Conservation (phyloP, 164 flowering plant species). For the Macadamia integrifolia region DNA sequence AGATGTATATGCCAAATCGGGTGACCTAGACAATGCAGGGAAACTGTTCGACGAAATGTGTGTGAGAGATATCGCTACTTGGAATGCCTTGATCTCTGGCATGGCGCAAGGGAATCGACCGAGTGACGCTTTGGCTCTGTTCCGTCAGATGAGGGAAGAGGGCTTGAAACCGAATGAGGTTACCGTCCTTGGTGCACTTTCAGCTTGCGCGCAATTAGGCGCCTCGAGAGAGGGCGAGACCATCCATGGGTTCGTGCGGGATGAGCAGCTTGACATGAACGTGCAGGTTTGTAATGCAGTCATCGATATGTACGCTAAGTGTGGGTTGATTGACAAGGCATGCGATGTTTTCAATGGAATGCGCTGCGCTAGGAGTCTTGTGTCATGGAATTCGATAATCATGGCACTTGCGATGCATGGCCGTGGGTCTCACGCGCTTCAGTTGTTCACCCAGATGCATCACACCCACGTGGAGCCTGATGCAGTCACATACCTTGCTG, state of each 20-base stretch:
- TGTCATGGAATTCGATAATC: conserved; percentile 87
- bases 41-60: conserved; percentile 73
- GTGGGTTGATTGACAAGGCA: conserved; percentile 67
- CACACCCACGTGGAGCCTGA: conserved; percentile 37
- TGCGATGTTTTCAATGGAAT: conserved; percentile 43
- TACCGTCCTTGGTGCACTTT: conserved; percentile 63
- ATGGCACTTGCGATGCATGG: conserved; percentile 82
- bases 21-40: conserved; percentile 45
- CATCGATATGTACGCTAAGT: conserved; percentile 82
- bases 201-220: conserved; percentile 83
- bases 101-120: conserved; percentile 73
- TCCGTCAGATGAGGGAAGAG: conserved; percentile 38
- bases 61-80: conserved; percentile 53
- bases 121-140: conserved; percentile 51
- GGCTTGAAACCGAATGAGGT: conserved; percentile 59
- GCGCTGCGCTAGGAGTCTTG: conserved; percentile 38
- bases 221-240: conserved; percentile 52
- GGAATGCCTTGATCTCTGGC: conserved; percentile 79
- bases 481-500: conserved; percentile 58
- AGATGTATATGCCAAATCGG: conserved; percentile 61
- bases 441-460: conserved; percentile 53
- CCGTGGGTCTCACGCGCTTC: conserved; percentile 42
- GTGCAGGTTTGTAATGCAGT: conserved; percentile 69
- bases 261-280: conserved; percentile 42
- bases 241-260: conserved; percentile 32